A percentile compares a stretch with the other conserved stretches of the same genome.
These are phyloP conservation scores for Solanum pinnatisectum DNA, from an alignment of 257 asterid species.

Conservation along the genomic window DNA sequence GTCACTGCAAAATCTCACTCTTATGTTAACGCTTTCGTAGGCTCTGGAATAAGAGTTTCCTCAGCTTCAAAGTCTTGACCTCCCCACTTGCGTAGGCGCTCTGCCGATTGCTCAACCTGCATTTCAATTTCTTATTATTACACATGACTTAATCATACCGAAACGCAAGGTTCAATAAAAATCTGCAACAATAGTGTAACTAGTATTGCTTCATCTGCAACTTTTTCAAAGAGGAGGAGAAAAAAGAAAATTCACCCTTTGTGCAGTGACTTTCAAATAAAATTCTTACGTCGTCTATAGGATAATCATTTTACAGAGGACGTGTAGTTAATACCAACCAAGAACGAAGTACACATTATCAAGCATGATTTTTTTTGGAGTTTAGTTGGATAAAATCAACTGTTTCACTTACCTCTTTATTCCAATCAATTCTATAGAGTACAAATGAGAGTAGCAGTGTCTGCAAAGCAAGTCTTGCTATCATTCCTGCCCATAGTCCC, in stretches of 20 bases:
- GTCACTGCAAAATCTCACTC: neutral
- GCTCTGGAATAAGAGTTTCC: neutral
- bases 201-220: neutral
- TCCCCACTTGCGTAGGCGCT: slow-evolving; percentile 63
- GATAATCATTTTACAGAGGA: neutral
- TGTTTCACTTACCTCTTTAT: slow-evolving; percentile 38
- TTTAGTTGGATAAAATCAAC: neutral
- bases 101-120: slow-evolving; percentile 54
- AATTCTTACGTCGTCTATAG: too few relatives aligned
- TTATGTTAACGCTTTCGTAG: neutral
- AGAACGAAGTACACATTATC: neutral
- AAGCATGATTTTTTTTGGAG: neutral
- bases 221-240: neutral
- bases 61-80: slow-evolving; percentile 21
- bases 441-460: slow-evolving; percentile 39
- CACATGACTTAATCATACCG: neutral
- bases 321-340: neutral
- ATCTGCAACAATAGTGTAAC: neutral
- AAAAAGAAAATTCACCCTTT: neutral
- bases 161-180: neutral
- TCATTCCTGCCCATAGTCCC: slow-evolving; percentile 87
- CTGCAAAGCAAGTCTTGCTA: slow-evolving; percentile 52
- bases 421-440: slow-evolving; percentile 62
- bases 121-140: neutral
- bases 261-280: neutral